Conservation (phyloP, 2,329 filamentous ascomycete species). For the Rhynchosporium secalis region DNA sequence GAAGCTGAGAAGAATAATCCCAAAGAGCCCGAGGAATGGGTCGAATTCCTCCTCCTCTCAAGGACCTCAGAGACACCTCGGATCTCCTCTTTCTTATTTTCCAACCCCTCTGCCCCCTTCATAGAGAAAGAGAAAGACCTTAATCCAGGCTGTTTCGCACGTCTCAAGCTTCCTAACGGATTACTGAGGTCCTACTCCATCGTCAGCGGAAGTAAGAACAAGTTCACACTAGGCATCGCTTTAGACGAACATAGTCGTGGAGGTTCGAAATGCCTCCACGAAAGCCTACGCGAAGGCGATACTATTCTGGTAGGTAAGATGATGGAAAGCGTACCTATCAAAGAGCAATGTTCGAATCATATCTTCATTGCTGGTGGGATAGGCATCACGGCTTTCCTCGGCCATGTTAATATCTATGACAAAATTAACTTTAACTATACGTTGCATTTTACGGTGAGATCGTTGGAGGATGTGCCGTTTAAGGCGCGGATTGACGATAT, state of each 20-base stretch:
- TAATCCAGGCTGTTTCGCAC: constrained; percentile 54
- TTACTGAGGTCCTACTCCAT: constrained; percentile 62
- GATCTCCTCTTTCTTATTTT: constrained; percentile 54
- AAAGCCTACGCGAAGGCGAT: constrained; percentile 49
- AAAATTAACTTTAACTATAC: constrained; percentile 51
- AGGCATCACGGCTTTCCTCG: constrained; percentile 65
- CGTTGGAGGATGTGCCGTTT: constrained; percentile 55
- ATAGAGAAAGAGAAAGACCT: constrained; percentile 40
- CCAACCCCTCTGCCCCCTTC: constrained; percentile 40
- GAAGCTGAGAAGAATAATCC: constrained; percentile 34
- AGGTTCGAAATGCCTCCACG: constrained; percentile 61
- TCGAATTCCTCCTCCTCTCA: constrained; percentile 45
- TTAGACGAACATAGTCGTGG: constrained; percentile 56
- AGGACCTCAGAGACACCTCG: constrained; percentile 52
- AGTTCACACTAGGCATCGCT: constrained; percentile 59
- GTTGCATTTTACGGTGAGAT: constrained; percentile 61
- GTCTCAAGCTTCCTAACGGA: constrained; percentile 56
- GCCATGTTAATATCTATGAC: constrained; percentile 46
- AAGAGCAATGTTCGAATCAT: constrained; percentile 45
- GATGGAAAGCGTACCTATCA: constrained; percentile 50
- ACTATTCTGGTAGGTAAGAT: constrained; percentile 53
- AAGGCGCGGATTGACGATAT: constrained; percentile 47
- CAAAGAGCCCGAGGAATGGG: constrained; percentile 40
- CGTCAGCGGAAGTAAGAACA: constrained; percentile 50
- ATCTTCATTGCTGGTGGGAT: constrained; percentile 65